phyloP scores from a whole-genome alignment of 768 basidiomycete species.

The Amanita rimosa region DNA sequence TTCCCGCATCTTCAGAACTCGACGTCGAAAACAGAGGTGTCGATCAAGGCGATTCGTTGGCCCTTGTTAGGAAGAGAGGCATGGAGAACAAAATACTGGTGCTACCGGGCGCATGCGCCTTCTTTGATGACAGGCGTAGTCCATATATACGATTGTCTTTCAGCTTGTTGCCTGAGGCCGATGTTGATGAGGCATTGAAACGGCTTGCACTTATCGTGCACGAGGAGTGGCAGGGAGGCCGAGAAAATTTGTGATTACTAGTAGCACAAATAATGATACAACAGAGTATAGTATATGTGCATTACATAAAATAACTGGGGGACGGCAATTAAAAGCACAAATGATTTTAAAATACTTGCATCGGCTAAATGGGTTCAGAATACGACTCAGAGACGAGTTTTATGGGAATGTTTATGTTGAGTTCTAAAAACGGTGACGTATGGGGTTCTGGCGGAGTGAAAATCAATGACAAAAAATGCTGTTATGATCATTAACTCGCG shows the following conservation, averaged over 20 bases:
- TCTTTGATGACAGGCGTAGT: slow-evolving; percentile 52
- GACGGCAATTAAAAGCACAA: too few relatives aligned
- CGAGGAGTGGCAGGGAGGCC: too few relatives aligned
- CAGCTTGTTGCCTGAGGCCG: slow-evolving; percentile 44
- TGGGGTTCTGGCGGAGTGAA: slow-evolving; percentile 28
- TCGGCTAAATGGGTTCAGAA: slow-evolving; percentile 9
- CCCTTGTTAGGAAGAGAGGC: slow-evolving; percentile 57
- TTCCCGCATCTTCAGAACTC: slow-evolving; percentile 3
- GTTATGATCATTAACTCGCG: background rate
- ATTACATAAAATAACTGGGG: too few relatives aligned
- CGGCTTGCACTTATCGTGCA: slow-evolving; percentile 25
- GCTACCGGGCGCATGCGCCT: slow-evolving; percentile 72
- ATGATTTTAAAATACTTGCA: too few relatives aligned
- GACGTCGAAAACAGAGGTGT: background rate
- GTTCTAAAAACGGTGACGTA: slow-evolving; percentile 21
- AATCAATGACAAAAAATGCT: slow-evolving; percentile 50
- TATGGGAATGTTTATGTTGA: slow-evolving; percentile 40
- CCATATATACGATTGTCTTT: slow-evolving; percentile 75
- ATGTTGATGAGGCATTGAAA: slow-evolving; percentile 34
- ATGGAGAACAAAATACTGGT: slow-evolving; percentile 66
- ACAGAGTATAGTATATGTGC: too few relatives aligned
- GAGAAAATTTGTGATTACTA: too few relatives aligned
- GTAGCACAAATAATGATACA: too few relatives aligned
- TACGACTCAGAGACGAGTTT: slow-evolving; percentile 51
- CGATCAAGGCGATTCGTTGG: slow-evolving; percentile 49